phyloP scores from a whole-genome alignment of 179 eudicot species.

The Vitellaria paradoxa region DNA sequence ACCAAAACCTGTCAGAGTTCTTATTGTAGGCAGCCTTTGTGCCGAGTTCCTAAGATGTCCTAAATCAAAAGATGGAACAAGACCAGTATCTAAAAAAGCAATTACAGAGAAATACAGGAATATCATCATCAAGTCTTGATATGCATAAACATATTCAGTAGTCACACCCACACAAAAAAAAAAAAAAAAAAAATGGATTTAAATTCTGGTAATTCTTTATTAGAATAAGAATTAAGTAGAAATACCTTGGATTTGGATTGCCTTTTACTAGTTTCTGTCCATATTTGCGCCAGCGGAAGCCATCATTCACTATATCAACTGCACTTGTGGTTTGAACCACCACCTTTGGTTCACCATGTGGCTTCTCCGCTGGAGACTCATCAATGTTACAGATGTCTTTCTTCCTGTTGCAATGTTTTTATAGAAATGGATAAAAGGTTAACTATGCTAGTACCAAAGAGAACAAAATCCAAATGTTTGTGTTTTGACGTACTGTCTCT shows the following conservation, averaged over 20 bases:
- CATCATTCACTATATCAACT: constrained; percentile 86
- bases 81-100: too few relatives aligned
- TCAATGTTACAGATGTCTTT: constrained; percentile 38
- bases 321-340: constrained; percentile 75
- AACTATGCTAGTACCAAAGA: constrained; percentile 9
- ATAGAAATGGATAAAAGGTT: constrained; percentile 10
- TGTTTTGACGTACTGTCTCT: constrained; percentile 52
- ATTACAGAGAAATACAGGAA: too few relatives aligned
- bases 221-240: background rate
- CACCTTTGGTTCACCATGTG: constrained; percentile 49
- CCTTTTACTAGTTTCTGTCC: constrained; percentile 97
- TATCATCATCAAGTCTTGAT: too few relatives aligned
- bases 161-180: too few relatives aligned
- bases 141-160: too few relatives aligned
- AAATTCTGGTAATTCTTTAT: background rate
- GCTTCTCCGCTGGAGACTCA: constrained; percentile 39
- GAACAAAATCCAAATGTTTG: background rate
- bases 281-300: constrained; percentile 96
- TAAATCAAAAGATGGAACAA: too few relatives aligned
- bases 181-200: too few relatives aligned
- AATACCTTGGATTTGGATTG: constrained; percentile 85
- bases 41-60: too few relatives aligned
- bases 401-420: constrained; percentile 48
- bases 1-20: too few relatives aligned
- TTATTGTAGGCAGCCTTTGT: too few relatives aligned